Conservation (phyloP, 2,329 filamentous ascomycete species). For the Paramyrothecium sp. region DNA sequence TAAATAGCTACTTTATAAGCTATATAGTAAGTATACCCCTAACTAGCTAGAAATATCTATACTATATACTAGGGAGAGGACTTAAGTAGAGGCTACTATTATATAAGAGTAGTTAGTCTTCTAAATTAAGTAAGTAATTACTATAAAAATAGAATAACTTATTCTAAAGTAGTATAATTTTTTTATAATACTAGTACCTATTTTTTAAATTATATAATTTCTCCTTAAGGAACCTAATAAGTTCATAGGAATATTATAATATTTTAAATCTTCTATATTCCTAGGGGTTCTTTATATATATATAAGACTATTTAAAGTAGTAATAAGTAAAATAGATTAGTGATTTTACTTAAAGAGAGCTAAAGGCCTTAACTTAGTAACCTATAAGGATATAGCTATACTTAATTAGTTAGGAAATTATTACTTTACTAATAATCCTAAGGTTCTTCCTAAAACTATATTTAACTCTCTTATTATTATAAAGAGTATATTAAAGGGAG, state of each 20-base stretch:
- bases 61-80: not conserved
- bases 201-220: not conserved
- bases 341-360: not conserved
- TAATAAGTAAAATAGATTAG: not conserved
- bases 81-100: not conserved
- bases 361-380: not conserved
- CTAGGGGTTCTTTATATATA: not conserved
- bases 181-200: not conserved
- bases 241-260: not conserved
- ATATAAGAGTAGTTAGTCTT: not conserved
- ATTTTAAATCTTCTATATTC: not conserved
- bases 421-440: not conserved
- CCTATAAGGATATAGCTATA: not conserved
- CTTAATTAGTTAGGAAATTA: not conserved
- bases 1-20: not conserved
- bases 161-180: not conserved
- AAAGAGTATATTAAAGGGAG: not conserved
- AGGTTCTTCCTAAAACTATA: not conserved
- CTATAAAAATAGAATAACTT: not conserved
- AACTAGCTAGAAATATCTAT: not conserved
- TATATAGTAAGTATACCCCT: not conserved
- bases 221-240: not conserved
- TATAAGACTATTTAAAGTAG: not conserved
- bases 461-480: not conserved
- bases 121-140: not conserved